Evolutionary conservation across 164 flowering plant genomes (phyloP).

Genomic region (Hamamelis virginiana): DNA sequence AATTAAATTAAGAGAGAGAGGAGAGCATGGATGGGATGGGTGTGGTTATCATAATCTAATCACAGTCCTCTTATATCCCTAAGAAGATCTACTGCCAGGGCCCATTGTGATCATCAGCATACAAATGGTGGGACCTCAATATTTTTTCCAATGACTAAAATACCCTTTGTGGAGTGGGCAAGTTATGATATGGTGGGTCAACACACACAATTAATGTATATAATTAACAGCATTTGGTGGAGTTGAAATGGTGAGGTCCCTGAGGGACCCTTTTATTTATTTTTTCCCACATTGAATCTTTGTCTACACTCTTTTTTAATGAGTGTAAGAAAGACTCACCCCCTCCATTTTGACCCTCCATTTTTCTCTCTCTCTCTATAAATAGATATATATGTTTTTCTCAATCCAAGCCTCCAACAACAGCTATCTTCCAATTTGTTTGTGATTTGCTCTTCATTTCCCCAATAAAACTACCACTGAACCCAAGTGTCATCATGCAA

Average conservation of each 20-base stretch:
- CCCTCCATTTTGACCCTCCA: background rate
- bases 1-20: background rate
- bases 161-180: slow-evolving; percentile 28
- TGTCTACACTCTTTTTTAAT: slow-evolving; percentile 5
- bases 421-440: slow-evolving; percentile 20
- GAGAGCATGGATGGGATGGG: background rate
- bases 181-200: slow-evolving; percentile 12
- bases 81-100: background rate
- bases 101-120: slow-evolving; percentile 11
- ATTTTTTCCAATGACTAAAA: slow-evolving; percentile 21
- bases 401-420: slow-evolving; percentile 22
- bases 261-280: background rate
- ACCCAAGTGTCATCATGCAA: slow-evolving; percentile 17
- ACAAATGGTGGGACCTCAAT: background rate
- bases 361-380: background rate
- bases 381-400: background rate
- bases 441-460: slow-evolving; percentile 4
- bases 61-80: background rate
- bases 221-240: slow-evolving; percentile 12
- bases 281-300: slow-evolving; percentile 13
- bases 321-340: background rate
- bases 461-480: slow-evolving; percentile 12
- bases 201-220: slow-evolving; percentile 1
- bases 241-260: slow-evolving; percentile 7
- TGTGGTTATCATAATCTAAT: slow-evolving; percentile 17